Percentiles rank a stretch among this genome's conserved stretches.
Conservation (phyloP, 202 grass and related monocot genomes). For the Panicum virgatum region DNA sequence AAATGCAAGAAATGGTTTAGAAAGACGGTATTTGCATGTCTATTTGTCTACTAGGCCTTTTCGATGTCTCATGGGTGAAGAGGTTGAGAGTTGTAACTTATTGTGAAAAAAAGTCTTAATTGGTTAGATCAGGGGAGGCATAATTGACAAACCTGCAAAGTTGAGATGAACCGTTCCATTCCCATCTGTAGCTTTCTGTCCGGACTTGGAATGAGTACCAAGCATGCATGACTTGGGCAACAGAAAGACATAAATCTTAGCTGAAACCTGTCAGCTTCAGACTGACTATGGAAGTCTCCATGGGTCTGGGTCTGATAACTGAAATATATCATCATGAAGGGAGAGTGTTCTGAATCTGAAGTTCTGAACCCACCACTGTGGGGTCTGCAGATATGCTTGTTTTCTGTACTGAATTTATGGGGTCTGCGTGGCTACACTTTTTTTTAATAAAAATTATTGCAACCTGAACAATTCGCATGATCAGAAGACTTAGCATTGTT, state of each 20-base stretch:
- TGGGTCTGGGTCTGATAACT: background rate
- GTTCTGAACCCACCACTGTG: background rate
- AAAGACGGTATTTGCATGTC: background rate
- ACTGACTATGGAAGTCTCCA: background rate
- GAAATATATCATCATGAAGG: background rate
- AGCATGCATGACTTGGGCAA: background rate
- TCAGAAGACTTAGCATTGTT: too few relatives aligned
- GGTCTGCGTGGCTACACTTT: background rate
- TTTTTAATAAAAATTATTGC: background rate
- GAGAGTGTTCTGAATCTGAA: background rate
- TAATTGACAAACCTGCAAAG: background rate
- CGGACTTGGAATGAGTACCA: background rate
- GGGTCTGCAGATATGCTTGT: background rate
- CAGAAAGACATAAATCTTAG: background rate
- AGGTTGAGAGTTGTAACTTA: background rate
- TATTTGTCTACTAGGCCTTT: background rate
- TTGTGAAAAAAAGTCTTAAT: background rate
- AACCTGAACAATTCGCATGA: background rate
- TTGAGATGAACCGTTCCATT: background rate
- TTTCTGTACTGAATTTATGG: background rate
- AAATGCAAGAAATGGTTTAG: background rate
- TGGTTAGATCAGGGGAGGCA: background rate
- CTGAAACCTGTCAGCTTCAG: conserved; percentile 3
- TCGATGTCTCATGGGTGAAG: background rate
- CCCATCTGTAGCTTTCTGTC: background rate